Evolutionary conservation across 768 basidiomycete genomes (phyloP).

Genomic region (Calocera viscosa): DNA sequence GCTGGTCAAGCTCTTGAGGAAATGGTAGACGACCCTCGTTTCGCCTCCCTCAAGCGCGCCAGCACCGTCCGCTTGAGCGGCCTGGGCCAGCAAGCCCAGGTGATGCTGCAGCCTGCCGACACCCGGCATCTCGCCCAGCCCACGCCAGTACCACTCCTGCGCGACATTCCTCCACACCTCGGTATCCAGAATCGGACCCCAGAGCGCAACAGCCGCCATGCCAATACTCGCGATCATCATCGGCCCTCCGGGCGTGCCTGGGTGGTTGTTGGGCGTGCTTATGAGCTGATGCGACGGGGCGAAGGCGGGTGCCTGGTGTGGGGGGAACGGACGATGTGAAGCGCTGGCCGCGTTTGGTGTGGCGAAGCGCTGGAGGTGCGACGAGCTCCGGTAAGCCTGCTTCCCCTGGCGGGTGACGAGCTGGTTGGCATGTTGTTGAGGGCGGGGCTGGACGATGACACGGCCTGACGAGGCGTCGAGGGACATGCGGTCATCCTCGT

Average conservation of each 20-base stretch:
- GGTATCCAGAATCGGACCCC: conserved; percentile 70
- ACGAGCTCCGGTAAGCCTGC: too few relatives aligned
- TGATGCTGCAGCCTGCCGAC: conserved; percentile 91
- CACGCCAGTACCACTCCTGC: conserved; percentile 82
- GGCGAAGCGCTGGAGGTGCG: neutral
- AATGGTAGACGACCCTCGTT: conserved; percentile 79
- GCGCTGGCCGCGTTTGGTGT: conserved; percentile 24
- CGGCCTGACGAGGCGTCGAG: conserved; percentile 3
- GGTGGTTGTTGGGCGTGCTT: conserved; percentile 30
- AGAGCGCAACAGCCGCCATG: conserved; percentile 64
- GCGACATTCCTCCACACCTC: conserved; percentile 86
- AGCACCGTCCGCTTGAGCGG: conserved; percentile 37
- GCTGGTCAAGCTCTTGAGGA: conserved; percentile 88
- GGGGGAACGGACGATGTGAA: conserved; percentile 25
- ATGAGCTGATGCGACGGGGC: conserved; percentile 14
- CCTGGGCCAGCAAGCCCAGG: conserved; percentile 73
- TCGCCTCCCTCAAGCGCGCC: conserved; percentile 43
- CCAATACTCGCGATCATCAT: conserved; percentile 71
- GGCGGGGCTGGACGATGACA: neutral
- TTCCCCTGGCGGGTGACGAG: too few relatives aligned
- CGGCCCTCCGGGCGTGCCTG: conserved; percentile 37
- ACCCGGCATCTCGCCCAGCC: conserved; percentile 81
- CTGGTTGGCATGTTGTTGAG: neutral
- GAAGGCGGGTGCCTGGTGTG: conserved; percentile 17
- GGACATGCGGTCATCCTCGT: neutral